A percentile compares a stretch with the other conserved stretches of the same genome.
phyloP scores from a whole-genome alignment of 768 basidiomycete species.

The Exidia glandulosa region DNA sequence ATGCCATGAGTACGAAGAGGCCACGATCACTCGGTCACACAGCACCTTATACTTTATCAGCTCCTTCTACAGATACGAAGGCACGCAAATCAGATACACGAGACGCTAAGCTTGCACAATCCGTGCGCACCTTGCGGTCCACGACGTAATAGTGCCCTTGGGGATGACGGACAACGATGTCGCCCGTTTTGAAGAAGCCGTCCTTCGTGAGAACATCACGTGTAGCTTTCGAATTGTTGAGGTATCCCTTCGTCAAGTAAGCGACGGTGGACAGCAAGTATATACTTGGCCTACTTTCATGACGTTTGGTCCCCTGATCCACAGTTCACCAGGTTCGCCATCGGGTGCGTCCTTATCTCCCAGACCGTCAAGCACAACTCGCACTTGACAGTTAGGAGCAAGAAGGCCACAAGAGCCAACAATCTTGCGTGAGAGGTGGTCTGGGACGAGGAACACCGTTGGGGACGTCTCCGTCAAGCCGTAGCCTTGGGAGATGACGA shows the following conservation, averaged over 20 bases:
- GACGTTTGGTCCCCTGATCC: conserved; percentile 65
- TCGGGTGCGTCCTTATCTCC: conserved; percentile 35
- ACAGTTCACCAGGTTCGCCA: conserved; percentile 67
- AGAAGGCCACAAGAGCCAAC: conserved; percentile 53
- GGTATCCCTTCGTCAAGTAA: conserved; percentile 40
- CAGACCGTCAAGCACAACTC: conserved; percentile 53
- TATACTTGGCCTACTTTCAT: no score
- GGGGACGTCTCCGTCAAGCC: conserved; percentile 81
- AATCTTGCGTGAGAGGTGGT: conserved; percentile 32
- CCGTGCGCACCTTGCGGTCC: no score
- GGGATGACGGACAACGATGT: conserved; percentile 53
- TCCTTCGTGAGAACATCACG: conserved; percentile 54
- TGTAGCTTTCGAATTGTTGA: conserved; percentile 63
- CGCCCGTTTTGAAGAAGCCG: conserved; percentile 85
- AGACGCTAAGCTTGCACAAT: no score
- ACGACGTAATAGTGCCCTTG: conserved; percentile 71
- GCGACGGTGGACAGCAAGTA: no score
- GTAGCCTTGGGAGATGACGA: conserved; percentile 35
- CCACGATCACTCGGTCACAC: no score
- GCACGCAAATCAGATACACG: no score
- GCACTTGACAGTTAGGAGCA: conserved; percentile 64
- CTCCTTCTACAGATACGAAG: no score
- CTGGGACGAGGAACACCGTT: conserved; percentile 45
- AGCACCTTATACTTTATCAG: conserved; percentile 70
- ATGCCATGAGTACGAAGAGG: not conserved